Conservation (phyloP, 441 rosid species). For the Brassica hybrid region DNA sequence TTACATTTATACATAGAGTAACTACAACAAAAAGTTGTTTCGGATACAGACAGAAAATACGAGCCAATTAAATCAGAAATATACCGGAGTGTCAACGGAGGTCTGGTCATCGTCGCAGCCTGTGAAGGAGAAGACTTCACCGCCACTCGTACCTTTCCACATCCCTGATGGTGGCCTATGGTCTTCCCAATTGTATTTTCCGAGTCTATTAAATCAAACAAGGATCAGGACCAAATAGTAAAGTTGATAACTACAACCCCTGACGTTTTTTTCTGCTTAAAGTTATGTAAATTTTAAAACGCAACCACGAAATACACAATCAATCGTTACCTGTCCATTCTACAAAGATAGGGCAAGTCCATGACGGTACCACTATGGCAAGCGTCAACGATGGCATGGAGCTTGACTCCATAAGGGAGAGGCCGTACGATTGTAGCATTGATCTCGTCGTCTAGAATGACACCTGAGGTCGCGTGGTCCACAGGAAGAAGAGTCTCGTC, state of each 20-base stretch:
- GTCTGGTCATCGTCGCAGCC: slow-evolving; percentile 74
- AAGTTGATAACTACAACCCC: background rate
- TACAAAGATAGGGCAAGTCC: slow-evolving; percentile 69
- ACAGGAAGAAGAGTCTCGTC: slow-evolving; percentile 70
- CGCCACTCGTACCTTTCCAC: slow-evolving; percentile 79
- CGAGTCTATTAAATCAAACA: slow-evolving; percentile 45
- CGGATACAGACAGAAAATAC: background rate
- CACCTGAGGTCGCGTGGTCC: slow-evolving; percentile 61
- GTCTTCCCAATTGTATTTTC: slow-evolving; percentile 64
- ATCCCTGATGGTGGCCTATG: slow-evolving; percentile 63
- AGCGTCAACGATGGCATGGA: slow-evolving; percentile 70
- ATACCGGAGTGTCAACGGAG: slow-evolving; percentile 68
- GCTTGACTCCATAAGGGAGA: slow-evolving; percentile 65
- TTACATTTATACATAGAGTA: background rate
- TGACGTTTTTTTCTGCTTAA: background rate
- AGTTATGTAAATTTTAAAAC: background rate
- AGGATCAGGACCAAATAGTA: background rate
- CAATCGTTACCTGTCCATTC: slow-evolving; percentile 62
- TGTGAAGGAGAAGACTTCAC: slow-evolving; percentile 70
- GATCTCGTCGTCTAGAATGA: slow-evolving; percentile 72
- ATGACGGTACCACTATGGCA: slow-evolving; percentile 75
- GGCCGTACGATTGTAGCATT: slow-evolving; percentile 61
- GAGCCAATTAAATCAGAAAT: background rate
- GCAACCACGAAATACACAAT: background rate
- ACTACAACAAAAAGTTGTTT: background rate